phyloP scores from a whole-genome alignment of 2,329 filamentous ascomycete genomes.

The Aaosphaeria arxii region DNA sequence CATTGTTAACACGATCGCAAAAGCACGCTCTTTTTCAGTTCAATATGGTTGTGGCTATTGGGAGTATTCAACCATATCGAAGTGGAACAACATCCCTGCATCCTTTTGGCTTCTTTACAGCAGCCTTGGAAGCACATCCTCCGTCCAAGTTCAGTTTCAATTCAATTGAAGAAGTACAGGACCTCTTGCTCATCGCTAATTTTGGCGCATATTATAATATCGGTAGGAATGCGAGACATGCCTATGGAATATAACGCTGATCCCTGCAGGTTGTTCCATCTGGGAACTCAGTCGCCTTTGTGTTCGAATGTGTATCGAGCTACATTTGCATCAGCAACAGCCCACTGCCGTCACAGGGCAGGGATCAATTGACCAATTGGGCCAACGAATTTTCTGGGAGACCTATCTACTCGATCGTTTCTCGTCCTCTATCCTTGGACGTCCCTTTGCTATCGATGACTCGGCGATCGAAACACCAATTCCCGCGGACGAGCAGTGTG shows the following conservation, averaged over 20 bases:
- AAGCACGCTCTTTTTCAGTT: constrained; percentile 33
- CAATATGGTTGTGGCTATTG: constrained; percentile 40
- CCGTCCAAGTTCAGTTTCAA: constrained; percentile 23
- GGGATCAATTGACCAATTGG: constrained; percentile 35
- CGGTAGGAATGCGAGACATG: constrained; percentile 10
- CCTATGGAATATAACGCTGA: neutral
- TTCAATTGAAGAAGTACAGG: constrained; percentile 37
- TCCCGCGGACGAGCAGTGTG: constrained; percentile 35
- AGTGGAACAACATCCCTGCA: constrained; percentile 29
- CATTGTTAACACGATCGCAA: neutral
- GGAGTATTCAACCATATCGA: constrained; percentile 34
- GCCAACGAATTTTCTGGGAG: constrained; percentile 44
- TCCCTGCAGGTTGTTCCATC: constrained; percentile 19
- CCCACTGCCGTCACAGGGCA: constrained; percentile 2
- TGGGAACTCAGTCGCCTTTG: constrained; percentile 43
- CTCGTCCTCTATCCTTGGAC: constrained; percentile 41
- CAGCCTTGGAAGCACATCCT: constrained; percentile 34
- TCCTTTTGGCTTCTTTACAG: constrained; percentile 41
- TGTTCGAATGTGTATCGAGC: constrained; percentile 41
- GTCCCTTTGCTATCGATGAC: constrained; percentile 44
- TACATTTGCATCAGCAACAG: constrained; percentile 29
- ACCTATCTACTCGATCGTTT: constrained; percentile 48
- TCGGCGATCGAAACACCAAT: constrained; percentile 37
- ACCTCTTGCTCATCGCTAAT: constrained; percentile 39
- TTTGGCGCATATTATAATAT: constrained; percentile 46